Base-by-base conservation (phyloP, 2,329 filamentous ascomycete species). In the Fusarium euwallaceae region DNA sequence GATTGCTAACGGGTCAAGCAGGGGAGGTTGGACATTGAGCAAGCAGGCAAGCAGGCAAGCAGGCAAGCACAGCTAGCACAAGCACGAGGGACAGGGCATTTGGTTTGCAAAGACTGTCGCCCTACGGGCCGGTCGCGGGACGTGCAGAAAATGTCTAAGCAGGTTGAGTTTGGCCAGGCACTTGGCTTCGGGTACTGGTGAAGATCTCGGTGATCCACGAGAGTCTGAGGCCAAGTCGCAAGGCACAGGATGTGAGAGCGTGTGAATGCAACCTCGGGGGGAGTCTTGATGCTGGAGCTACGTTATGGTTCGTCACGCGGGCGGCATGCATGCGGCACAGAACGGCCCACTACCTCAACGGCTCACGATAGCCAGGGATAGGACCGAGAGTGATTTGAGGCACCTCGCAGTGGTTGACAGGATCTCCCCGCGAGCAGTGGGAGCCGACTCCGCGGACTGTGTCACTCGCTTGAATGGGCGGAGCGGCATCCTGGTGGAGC, bases 221-320 rank as follows among this genome's bases (percentile, higher is more conserved):
- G 34, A 27, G 34, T 37, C 45, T 39, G 32, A 55, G 32, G 61
- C 17, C 29, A 22, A 17, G 41, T 37, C 41, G 55, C 39, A 55
- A 53, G 51, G 53, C 41, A 71, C 51, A 68, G 37, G 27, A 22
- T 48, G 59, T 43, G 51, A 48, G 41, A 51, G 37, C 6, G 24
- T 27, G 20, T 22, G 61, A 43, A 64, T 64, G 61, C 61, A 64
- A 64, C 61, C 34, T 56, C 27, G 29, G 43, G 32, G 29, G 22
- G 22, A 64, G 32, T 64, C 41, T 45, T 45, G 43, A 59, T 24
- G 51, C 60, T 68, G 59, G 22, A 74, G 61, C 72, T 64, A 58
- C 48, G 61, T 39, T 69, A 69, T 77, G 68, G 77, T 78, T 78
- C 77, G 67, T 78, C 77, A 78, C 74, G 77, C 75, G 65, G 73